Evolutionary conservation across 2,329 filamentous ascomycete species (phyloP).

Genomic region (Penicillium sp.): DNA sequence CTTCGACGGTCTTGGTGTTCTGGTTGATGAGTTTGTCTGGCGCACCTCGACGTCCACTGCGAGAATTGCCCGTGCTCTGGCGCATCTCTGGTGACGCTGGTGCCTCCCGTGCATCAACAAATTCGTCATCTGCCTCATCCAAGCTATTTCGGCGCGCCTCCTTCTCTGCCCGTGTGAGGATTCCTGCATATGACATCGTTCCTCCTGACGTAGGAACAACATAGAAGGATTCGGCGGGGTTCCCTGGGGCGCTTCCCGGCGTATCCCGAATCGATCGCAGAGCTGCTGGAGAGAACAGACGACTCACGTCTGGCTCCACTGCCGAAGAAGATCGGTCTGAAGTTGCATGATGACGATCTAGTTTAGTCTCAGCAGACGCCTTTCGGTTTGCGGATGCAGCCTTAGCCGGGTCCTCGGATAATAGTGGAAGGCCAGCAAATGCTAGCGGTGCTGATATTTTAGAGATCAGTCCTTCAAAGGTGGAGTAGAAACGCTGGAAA

Average conservation of each 20-base stretch:
- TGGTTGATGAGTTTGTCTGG: conserved; percentile 35
- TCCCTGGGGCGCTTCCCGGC: conserved; percentile 56
- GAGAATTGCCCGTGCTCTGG: conserved; percentile 42
- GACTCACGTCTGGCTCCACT: conserved; percentile 72
- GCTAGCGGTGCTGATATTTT: conserved; percentile 85
- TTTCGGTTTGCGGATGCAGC: conserved; percentile 29
- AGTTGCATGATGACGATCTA: conserved; percentile 40
- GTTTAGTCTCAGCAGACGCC: conserved; percentile 35
- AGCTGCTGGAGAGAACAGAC: conserved; percentile 81
- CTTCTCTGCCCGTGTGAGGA: conserved; percentile 59
- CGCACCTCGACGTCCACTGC: conserved; percentile 15
- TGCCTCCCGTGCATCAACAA: conserved; percentile 81
- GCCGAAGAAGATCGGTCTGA: conserved; percentile 39
- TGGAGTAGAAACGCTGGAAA: conserved; percentile 87
- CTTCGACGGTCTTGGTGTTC: conserved; percentile 70
- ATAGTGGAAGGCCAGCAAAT: conserved; percentile 85
- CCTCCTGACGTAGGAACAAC: conserved; percentile 89
- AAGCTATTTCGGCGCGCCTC: conserved; percentile 46
- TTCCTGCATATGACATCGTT: conserved; percentile 89
- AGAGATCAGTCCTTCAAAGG: conserved; percentile 84
- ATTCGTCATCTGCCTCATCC: conserved; percentile 76
- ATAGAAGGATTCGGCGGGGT: conserved; percentile 74
- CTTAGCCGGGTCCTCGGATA: conserved; percentile 43
- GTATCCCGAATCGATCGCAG: conserved; percentile 73
- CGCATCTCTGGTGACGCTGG: conserved; percentile 50